phyloP scores from a whole-genome alignment of 495 filamentous ascomycete genomes.

The Talaromyces liani region DNA sequence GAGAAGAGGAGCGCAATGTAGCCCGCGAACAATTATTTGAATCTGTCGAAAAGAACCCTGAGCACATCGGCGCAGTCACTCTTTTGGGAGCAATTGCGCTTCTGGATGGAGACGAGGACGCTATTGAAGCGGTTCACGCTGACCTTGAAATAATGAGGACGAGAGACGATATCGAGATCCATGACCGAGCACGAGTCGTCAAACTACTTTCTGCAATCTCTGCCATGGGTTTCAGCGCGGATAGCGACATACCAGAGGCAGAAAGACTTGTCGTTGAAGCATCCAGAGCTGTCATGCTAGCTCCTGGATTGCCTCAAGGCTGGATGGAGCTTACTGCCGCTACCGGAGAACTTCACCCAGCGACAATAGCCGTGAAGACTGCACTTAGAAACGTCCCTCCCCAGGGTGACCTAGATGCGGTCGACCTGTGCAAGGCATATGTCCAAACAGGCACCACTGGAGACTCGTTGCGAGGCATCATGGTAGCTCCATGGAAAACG shows the following conservation, averaged over 20 bases:
- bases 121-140: slow-evolving; percentile 68
- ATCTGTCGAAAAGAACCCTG: slow-evolving; percentile 60
- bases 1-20: slow-evolving; percentile 61
- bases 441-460: slow-evolving; percentile 61
- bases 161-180: slow-evolving; percentile 42
- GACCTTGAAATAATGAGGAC: slow-evolving; percentile 68
- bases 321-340: slow-evolving; percentile 66
- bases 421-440: slow-evolving; percentile 67
- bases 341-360: slow-evolving; percentile 48
- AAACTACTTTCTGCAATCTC: slow-evolving; percentile 52
- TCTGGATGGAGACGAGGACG: slow-evolving; percentile 70
- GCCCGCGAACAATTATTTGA: slow-evolving; percentile 77
- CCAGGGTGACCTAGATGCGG: slow-evolving; percentile 54
- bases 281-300: slow-evolving; percentile 65
- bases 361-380: slow-evolving; percentile 73
- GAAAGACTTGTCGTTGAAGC: slow-evolving; percentile 45
- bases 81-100: slow-evolving; percentile 78
- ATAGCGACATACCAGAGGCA: slow-evolving; percentile 26
- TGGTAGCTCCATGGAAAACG: slow-evolving; percentile 72
- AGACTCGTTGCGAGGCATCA: slow-evolving; percentile 69
- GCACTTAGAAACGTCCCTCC: slow-evolving; percentile 69
- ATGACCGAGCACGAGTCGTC: slow-evolving; percentile 45
- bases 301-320: slow-evolving; percentile 64
- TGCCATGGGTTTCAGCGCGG: slow-evolving; percentile 27
- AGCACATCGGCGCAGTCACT: slow-evolving; percentile 68